Conservation (phyloP, 2,329 filamentous ascomycete genomes). For the Alternaria panax region DNA sequence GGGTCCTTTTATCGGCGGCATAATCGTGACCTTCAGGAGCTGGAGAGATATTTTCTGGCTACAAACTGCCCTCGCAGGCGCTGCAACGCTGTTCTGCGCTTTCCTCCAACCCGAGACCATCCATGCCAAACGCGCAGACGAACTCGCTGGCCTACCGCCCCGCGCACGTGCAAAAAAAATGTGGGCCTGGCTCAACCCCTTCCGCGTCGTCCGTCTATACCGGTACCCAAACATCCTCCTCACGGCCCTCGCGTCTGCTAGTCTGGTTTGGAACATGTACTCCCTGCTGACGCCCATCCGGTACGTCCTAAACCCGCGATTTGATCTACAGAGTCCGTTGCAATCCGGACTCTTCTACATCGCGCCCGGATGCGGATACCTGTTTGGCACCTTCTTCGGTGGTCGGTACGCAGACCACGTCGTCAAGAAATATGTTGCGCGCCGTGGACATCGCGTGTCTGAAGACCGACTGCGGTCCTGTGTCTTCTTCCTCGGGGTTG, state of each 20-base stretch:
- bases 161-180: conserved; percentile 62
- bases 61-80: conserved; percentile 71
- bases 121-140: conserved; percentile 67
- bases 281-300: conserved; percentile 72
- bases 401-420: conserved; percentile 73
- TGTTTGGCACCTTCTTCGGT: conserved; percentile 74
- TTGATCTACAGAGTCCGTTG: conserved; percentile 70
- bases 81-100: conserved; percentile 66
- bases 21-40: conserved; percentile 75
- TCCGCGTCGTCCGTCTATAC: conserved; percentile 69
- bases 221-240: conserved; percentile 72
- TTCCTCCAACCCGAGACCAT: conserved; percentile 78
- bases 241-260: conserved; percentile 64
- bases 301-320: conserved; percentile 77
- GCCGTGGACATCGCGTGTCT: conserved; percentile 64
- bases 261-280: conserved; percentile 80
- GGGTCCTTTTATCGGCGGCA: conserved; percentile 73
- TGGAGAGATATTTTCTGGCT: conserved; percentile 84
- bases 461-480: conserved; percentile 69
- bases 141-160: conserved; percentile 64
- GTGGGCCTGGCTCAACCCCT: conserved; percentile 70
- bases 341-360: conserved; percentile 77
- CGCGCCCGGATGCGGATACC: conserved; percentile 73
- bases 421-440: conserved; percentile 69
- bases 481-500: conserved; percentile 63